phyloP scores from a whole-genome alignment of 2,329 filamentous ascomycete genomes.

The Penicillium sp. region DNA sequence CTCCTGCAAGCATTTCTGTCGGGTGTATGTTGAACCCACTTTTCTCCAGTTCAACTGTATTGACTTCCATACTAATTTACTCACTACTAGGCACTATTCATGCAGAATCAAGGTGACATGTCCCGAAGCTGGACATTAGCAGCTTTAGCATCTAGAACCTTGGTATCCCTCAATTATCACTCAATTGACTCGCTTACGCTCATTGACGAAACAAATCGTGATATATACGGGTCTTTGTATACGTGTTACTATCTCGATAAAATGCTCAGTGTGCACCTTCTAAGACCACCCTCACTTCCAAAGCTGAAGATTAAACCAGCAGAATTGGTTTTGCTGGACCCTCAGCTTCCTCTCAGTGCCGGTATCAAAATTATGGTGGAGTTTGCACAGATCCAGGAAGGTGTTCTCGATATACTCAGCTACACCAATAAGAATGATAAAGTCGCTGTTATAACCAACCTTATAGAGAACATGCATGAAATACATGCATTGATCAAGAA shows the following conservation, averaged over 20 bases:
- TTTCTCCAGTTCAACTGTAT: not conserved
- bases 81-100: not conserved
- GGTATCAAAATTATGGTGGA: not conserved
- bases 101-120: constrained; percentile 4
- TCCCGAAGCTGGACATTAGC: constrained; percentile 3
- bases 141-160: not conserved
- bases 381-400: not conserved
- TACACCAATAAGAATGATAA: too few species aligned
- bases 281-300: not conserved
- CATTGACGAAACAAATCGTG: not conserved
- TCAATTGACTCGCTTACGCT: not conserved
- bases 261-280: constrained; percentile 1
- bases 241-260: constrained; percentile 4
- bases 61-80: not conserved
- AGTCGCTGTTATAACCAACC: too few species aligned
- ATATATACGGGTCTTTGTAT: not conserved
- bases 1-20: constrained; percentile 1
- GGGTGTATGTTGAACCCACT: not conserved
- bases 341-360: not conserved
- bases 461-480: too few species aligned
- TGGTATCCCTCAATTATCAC: not conserved
- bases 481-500: not conserved
- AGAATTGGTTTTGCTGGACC: not conserved
- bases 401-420: not conserved
- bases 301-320: not conserved